A percentile compares a stretch with the other conserved stretches of the same genome.
These are phyloP conservation scores for Primulina eburnea DNA, from an alignment of 257 asterid species.

Conservation along the genomic window DNA sequence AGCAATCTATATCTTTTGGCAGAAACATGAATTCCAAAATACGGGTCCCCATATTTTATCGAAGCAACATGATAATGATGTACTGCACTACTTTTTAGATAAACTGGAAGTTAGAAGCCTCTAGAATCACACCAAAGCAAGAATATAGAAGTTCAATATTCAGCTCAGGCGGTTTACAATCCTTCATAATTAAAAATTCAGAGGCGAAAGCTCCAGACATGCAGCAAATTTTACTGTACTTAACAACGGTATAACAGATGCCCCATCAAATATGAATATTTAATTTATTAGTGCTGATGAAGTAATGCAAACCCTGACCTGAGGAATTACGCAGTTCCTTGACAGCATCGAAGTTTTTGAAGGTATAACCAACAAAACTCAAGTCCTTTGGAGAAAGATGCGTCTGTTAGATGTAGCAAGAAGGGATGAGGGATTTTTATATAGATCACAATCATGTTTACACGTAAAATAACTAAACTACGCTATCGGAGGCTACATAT, in stretches of 20 bases:
- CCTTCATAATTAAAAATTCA: background rate
- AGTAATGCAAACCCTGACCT: conserved; percentile 40
- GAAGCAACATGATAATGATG: background rate
- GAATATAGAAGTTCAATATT: background rate
- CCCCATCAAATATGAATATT: background rate
- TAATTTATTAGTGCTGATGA: background rate
- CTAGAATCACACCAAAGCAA: background rate
- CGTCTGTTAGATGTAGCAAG: conserved; percentile 40
- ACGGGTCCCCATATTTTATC: no score
- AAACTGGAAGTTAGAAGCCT: background rate
- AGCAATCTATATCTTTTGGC: no score
- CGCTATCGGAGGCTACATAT: conserved; percentile 13
- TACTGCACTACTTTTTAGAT: background rate
- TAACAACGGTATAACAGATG: background rate
- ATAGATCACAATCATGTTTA: conserved; percentile 25
- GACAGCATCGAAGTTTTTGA: conserved; percentile 88
- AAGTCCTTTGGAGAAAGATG: conserved; percentile 70
- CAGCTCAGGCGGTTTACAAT: background rate
- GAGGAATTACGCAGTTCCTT: conserved; percentile 70
- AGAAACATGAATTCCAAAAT: no score
- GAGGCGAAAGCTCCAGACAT: background rate
- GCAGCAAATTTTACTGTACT: no score
- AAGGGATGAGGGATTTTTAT: conserved; percentile 22
- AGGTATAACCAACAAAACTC: conserved; percentile 91
- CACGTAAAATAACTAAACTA: conserved; percentile 18